phyloP scores from a whole-genome alignment of 371 early-diverging fungal genomes.

The Syncephalastrum racemosum region DNA sequence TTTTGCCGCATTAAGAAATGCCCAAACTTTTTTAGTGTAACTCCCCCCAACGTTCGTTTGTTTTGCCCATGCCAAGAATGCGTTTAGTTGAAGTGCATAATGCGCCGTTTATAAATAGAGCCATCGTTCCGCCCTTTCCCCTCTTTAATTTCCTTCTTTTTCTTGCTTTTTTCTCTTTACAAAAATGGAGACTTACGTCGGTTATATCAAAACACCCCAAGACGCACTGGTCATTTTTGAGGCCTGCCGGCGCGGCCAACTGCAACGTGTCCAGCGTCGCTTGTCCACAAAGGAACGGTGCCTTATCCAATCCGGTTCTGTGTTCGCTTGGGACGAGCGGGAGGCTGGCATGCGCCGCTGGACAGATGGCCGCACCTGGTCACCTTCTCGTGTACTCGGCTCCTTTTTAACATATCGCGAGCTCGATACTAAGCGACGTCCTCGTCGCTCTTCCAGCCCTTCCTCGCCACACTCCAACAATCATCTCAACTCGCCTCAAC shows the following conservation, averaged over 20 bases:
- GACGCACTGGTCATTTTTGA: constrained; percentile 84
- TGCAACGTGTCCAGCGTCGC: constrained; percentile 74
- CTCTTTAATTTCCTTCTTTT: constrained; percentile 20
- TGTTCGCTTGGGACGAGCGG: constrained; percentile 87
- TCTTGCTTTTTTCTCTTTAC: constrained; percentile 22
- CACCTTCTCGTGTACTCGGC: constrained; percentile 82
- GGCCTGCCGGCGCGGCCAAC: constrained; percentile 68
- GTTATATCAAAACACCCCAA: constrained; percentile 75
- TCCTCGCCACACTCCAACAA: background rate
- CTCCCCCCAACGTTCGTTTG: no score
- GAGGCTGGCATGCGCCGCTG: constrained; percentile 89
- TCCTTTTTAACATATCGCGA: constrained; percentile 82
- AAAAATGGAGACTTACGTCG: constrained; percentile 72
- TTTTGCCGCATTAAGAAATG: no score
- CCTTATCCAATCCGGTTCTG: constrained; percentile 80
- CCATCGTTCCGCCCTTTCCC: constrained; percentile 8
- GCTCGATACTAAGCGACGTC: constrained; percentile 57
- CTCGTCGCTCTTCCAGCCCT: constrained; percentile 24
- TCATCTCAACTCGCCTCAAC: no score
- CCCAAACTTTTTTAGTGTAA: no score
- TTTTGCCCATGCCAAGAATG: no score
- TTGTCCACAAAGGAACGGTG: constrained; percentile 77
- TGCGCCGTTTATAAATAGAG: constrained; percentile 14
- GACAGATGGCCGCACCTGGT: constrained; percentile 92
- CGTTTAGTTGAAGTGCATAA: constrained; percentile 1